phyloP scores from a whole-genome alignment of 1,139 yeast genomes.

The Wickerhamiella pararugosa region DNA sequence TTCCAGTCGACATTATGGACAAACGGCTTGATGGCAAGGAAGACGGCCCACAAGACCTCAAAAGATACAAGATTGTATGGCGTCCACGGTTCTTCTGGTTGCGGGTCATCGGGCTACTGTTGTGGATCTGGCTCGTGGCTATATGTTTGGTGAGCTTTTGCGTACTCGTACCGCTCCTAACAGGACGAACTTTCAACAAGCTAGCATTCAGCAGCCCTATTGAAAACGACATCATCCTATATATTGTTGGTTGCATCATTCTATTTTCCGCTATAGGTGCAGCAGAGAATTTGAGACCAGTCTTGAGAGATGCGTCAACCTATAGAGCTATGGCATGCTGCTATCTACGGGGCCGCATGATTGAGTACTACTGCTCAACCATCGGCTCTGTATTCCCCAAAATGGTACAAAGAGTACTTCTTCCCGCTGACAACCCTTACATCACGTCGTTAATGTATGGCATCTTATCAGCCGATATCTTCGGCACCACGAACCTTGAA shows the following conservation, averaged over 20 bases:
- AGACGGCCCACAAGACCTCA: slow-evolving; percentile 30
- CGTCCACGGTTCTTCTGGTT: slow-evolving; percentile 63
- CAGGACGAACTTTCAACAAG: slow-evolving; percentile 10
- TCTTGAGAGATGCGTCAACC: neutral
- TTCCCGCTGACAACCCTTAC: neutral
- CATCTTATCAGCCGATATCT: too few relatives aligned
- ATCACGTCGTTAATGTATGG: neutral
- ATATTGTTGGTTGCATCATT: slow-evolving; percentile 2
- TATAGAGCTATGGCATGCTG: neutral
- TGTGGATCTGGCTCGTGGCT: slow-evolving; percentile 41
- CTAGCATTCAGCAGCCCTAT: neutral
- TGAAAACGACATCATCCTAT: slow-evolving; percentile 8
- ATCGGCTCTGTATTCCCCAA: neutral
- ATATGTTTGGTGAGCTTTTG: slow-evolving; percentile 1
- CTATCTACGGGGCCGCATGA: neutral
- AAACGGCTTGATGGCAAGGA: slow-evolving; percentile 36
- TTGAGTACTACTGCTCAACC: neutral
- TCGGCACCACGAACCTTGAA: too few relatives aligned
- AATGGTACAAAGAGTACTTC: neutral
- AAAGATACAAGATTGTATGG: slow-evolving; percentile 63
- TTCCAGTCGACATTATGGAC: slow-evolving; percentile 73
- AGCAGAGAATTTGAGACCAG: neutral
- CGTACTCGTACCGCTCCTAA: slow-evolving; percentile 10
- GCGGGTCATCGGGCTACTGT: slow-evolving; percentile 43
- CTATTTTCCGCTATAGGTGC: neutral